Conservation (phyloP, 2,329 filamentous ascomycete species). For the Nannizziopsis barbatae region DNA sequence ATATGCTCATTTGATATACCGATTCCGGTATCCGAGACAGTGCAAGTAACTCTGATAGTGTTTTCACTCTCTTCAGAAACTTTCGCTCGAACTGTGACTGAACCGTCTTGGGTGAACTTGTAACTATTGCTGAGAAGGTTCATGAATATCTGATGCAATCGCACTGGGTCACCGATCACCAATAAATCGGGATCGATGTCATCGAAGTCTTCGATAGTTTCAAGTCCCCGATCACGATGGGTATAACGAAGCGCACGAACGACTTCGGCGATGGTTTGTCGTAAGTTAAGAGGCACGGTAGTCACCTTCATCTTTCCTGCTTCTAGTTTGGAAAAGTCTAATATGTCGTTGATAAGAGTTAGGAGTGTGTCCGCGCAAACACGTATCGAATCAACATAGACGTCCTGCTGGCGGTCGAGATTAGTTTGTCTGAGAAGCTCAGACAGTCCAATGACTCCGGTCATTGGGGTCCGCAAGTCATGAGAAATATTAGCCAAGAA, state of each 20-base stretch:
- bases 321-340: slow-evolving; percentile 80
- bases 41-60: slow-evolving; percentile 65
- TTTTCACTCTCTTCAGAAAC: slow-evolving; percentile 61
- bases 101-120: slow-evolving; percentile 82
- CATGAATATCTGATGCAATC: slow-evolving; percentile 63
- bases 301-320: slow-evolving; percentile 82
- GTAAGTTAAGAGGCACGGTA: slow-evolving; percentile 68
- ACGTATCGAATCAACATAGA: slow-evolving; percentile 52
- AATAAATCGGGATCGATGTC: slow-evolving; percentile 46
- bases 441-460: slow-evolving; percentile 75
- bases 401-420: slow-evolving; percentile 48
- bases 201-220: slow-evolving; percentile 55
- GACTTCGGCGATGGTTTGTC: slow-evolving; percentile 54
- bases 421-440: slow-evolving; percentile 50
- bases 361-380: slow-evolving; percentile 63
- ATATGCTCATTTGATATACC: slow-evolving; percentile 69
- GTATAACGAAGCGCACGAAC: slow-evolving; percentile 53
- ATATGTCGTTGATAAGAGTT: slow-evolving; percentile 81
- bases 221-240: slow-evolving; percentile 49
- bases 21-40: slow-evolving; percentile 81
- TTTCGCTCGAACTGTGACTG: slow-evolving; percentile 69
- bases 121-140: slow-evolving; percentile 88
- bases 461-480: slow-evolving; percentile 85
- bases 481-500: slow-evolving; percentile 91
- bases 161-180: slow-evolving; percentile 75